These are phyloP conservation scores for Phaeosphaeriaceae sp. DNA, from an alignment of 2,329 filamentous ascomycete species.

Conservation along the genomic window DNA sequence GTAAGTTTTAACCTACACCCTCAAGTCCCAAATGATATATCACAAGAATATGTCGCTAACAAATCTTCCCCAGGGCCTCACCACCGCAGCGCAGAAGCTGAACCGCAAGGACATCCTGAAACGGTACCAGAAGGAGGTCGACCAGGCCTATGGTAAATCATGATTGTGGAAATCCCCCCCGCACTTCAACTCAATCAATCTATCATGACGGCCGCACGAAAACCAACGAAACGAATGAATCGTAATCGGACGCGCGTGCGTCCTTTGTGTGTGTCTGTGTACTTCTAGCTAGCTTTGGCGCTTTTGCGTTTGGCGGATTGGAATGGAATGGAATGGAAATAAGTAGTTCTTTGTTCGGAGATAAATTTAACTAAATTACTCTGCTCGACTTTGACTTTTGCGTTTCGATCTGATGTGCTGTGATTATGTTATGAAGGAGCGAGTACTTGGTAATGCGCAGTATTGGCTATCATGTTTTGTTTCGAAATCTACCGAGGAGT, in stretches of 20 bases:
- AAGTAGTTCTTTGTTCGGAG: background rate
- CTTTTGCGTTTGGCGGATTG: background rate
- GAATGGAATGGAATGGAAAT: background rate
- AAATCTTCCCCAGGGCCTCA: conserved; percentile 48
- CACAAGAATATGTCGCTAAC: too few relatives aligned
- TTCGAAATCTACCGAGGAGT: too few relatives aligned
- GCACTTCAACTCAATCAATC: too few relatives aligned
- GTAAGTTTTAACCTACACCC: too few relatives aligned
- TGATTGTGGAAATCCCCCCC: background rate
- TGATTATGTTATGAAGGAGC: too few relatives aligned
- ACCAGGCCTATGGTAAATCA: conserved; percentile 52
- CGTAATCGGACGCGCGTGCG: background rate
- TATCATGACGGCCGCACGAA: background rate
- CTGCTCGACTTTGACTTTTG: background rate
- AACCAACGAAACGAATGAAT: too few relatives aligned
- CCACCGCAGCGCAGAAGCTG: conserved; percentile 61
- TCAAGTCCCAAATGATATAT: too few relatives aligned
- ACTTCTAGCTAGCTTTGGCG: conserved; percentile 6
- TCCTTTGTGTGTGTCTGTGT: conserved; percentile 1
- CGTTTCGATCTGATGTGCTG: too few relatives aligned
- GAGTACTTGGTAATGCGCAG: too few relatives aligned
- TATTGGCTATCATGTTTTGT: too few relatives aligned
- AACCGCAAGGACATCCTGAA: conserved; percentile 59
- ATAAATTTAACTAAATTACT: background rate
- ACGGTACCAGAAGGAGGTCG: conserved; percentile 60